Evolutionary conservation across 2,329 filamentous ascomycete genomes (phyloP).

Genomic region (Ascochyta viciae-villosae): DNA sequence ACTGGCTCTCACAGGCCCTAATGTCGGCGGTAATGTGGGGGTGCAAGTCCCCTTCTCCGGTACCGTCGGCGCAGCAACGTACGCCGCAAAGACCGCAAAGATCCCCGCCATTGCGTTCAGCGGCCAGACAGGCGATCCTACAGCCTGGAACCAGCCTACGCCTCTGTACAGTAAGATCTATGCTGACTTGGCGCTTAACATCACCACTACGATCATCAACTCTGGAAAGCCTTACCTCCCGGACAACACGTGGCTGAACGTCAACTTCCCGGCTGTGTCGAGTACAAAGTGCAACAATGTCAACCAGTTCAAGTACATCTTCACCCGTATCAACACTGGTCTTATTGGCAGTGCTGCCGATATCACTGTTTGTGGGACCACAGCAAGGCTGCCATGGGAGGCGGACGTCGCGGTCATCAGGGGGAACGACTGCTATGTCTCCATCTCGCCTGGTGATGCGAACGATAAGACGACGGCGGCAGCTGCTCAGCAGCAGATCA

Average conservation of each 20-base stretch:
- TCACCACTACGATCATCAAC: conserved; percentile 63
- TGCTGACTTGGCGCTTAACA: conserved; percentile 65
- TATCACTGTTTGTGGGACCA: conserved; percentile 63
- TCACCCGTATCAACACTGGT: conserved; percentile 65
- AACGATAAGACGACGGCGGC: conserved; percentile 66
- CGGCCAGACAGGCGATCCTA: conserved; percentile 58
- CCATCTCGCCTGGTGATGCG: conserved; percentile 68
- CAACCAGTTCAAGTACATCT: conserved; percentile 67
- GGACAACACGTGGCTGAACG: conserved; percentile 67
- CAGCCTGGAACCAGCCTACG: conserved; percentile 60
- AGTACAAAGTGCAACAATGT: conserved; percentile 59
- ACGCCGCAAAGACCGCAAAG: conserved; percentile 60
- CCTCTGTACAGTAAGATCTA: conserved; percentile 67
- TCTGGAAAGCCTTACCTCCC: conserved; percentile 70
- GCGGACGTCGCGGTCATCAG: conserved; percentile 56
- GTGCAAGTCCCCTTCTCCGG: conserved; percentile 66
- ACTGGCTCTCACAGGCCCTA: conserved; percentile 70
- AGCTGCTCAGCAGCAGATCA: conserved; percentile 45
- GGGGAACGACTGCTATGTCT: conserved; percentile 63
- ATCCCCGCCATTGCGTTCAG: conserved; percentile 75
- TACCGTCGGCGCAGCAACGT: conserved; percentile 70
- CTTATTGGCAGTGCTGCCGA: conserved; percentile 54
- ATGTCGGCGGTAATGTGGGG: conserved; percentile 67
- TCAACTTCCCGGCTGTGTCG: conserved; percentile 68
- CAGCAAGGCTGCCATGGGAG: conserved; percentile 65